Percentiles rank a stretch among this genome's conserved stretches.
Evolutionary conservation across 768 basidiomycete species (phyloP).

Genomic region (Termitomyces sp.): DNA sequence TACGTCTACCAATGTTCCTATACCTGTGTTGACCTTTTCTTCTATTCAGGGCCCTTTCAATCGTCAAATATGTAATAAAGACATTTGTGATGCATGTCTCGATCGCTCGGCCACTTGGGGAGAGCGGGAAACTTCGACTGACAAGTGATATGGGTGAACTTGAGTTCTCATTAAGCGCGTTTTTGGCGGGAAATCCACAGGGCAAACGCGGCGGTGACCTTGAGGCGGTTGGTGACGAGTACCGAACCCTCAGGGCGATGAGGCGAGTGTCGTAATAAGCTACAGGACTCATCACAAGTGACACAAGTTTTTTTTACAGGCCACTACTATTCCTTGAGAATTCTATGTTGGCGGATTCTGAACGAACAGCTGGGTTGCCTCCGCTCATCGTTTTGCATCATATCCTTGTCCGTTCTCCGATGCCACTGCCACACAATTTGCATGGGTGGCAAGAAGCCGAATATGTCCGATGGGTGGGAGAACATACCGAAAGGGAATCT

Average conservation of each 20-base stretch:
- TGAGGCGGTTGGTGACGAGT: conserved; percentile 81
- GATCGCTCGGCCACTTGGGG: conserved; percentile 85
- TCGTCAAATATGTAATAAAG: conserved; percentile 76
- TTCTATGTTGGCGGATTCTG: conserved; percentile 53
- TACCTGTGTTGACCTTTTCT: neutral
- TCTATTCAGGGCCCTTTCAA: conserved; percentile 45
- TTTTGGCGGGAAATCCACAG: conserved; percentile 55
- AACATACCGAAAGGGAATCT: conserved; percentile 79
- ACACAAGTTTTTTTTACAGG: conserved; percentile 33
- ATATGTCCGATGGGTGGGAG: conserved; percentile 94
- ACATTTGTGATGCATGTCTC: conserved; percentile 93
- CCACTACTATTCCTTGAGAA: conserved; percentile 90
- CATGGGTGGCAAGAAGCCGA: conserved; percentile 96
- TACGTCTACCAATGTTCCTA: conserved; percentile 4
- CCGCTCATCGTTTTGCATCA: conserved; percentile 88
- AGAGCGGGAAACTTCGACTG: conserved; percentile 89
- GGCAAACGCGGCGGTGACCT: conserved; percentile 61
- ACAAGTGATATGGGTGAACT: conserved; percentile 96
- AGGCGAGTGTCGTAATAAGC: conserved; percentile 45
- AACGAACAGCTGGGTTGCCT: conserved; percentile 72
- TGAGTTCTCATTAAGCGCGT: conserved; percentile 85
- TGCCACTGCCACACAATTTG: conserved; percentile 80
- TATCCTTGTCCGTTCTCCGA: conserved; percentile 82
- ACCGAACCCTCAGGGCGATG: conserved; percentile 79
- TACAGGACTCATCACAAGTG: neutral